Conservation (phyloP, 148 eudicot species). For the Rhododendron simsii region DNA sequence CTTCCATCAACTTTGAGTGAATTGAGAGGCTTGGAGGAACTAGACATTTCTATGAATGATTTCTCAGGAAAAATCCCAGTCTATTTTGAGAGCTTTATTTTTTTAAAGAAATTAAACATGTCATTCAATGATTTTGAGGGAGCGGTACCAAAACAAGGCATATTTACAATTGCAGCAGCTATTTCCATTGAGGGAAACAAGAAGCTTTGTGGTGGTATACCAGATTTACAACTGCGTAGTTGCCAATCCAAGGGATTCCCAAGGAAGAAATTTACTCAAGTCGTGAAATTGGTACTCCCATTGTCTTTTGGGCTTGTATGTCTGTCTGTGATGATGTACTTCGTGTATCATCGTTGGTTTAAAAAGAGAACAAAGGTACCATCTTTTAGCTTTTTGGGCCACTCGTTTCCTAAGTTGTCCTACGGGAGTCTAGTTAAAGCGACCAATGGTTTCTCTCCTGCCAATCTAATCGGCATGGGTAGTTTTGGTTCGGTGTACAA, state of each 20-base stretch:
- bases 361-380: neutral
- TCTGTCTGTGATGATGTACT: neutral
- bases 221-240: neutral
- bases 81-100: neutral
- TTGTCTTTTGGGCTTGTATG: neutral
- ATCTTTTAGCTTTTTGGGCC: neutral
- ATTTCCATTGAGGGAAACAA: constrained; percentile 1
- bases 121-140: constrained; percentile 8
- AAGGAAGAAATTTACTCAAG: neutral
- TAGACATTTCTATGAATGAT: constrained; percentile 3
- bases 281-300: neutral
- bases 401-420: neutral
- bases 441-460: neutral
- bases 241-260: neutral
- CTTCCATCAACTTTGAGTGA: too few species aligned
- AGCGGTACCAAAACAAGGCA: neutral
- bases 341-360: neutral
- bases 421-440: neutral
- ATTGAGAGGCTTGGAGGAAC: too few species aligned
- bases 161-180: neutral
- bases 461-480: neutral
- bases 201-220: constrained; percentile 10
- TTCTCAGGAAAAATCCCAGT: neutral
- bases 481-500: neutral
- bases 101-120: neutral